Conservation (phyloP, 2,329 filamentous ascomycete genomes). For the Rhynchosporium agropyri region DNA sequence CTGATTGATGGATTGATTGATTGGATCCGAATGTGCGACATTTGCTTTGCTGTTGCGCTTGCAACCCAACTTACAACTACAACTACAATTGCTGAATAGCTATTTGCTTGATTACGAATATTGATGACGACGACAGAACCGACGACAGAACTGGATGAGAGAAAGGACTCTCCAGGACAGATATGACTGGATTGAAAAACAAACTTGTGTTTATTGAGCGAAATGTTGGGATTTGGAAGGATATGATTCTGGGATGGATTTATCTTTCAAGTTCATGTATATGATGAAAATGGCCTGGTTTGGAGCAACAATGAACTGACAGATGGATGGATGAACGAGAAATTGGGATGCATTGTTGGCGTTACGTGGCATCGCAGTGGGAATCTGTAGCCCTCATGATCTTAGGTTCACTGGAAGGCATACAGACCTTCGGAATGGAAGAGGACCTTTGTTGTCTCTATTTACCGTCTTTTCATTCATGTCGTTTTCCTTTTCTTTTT, state of each 20-base stretch:
- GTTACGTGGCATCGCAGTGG: conserved; percentile 7
- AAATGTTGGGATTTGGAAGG: conserved; percentile 1
- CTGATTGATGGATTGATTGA: conserved; percentile 17
- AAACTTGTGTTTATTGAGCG: background rate
- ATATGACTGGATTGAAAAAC: conserved; percentile 12
- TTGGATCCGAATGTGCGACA: conserved; percentile 2
- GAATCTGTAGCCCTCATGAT: background rate
- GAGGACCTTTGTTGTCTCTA: background rate
- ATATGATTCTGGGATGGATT: conserved; percentile 2
- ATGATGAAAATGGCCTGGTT: conserved; percentile 3
- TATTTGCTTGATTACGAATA: background rate
- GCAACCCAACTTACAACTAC: background rate
- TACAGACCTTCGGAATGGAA: background rate
- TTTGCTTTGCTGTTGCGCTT: background rate
- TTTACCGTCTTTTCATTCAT: too few species aligned
- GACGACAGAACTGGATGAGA: background rate
- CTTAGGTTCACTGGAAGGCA: background rate
- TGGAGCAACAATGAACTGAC: background rate
- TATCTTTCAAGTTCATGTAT: conserved; percentile 5
- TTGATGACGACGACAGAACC: conserved; percentile 16
- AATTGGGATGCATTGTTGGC: conserved; percentile 3
- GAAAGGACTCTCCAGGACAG: conserved; percentile 7
- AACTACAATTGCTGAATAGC: background rate
- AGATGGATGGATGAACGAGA: background rate
- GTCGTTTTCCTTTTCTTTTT: too few species aligned